These are phyloP conservation scores for Naganishia vaughanmartiniae DNA, from an alignment of 768 basidiomycete species.

Conservation along the genomic window DNA sequence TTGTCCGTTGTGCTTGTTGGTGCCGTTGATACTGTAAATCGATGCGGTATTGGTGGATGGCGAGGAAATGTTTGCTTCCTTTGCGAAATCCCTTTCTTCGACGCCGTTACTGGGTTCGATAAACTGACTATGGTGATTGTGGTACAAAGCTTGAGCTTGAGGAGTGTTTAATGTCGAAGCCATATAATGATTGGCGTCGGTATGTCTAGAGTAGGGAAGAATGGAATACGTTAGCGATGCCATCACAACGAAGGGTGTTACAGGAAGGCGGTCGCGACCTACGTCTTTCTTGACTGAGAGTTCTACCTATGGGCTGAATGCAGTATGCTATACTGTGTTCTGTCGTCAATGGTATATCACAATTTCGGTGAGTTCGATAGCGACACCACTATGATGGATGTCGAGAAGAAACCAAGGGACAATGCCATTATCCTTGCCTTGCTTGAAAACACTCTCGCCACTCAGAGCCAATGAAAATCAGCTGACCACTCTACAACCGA, in stretches of 20 bases:
- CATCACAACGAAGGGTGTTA: background rate
- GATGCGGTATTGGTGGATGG: background rate
- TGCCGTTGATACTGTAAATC: background rate
- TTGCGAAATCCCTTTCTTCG: background rate
- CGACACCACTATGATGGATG: background rate
- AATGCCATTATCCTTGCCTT: background rate
- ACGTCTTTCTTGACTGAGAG: background rate
- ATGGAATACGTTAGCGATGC: background rate
- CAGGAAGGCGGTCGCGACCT: background rate
- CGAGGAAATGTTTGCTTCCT: background rate
- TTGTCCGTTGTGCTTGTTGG: background rate
- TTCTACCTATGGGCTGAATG: background rate
- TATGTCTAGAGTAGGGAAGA: background rate
- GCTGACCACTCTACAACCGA: conserved; percentile 1
- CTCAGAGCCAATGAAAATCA: conserved; percentile 7
- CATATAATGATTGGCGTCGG: conserved; percentile 25
- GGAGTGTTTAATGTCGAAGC: conserved; percentile 23
- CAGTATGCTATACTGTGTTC: background rate
- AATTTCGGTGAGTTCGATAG: background rate
- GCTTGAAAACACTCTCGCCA: conserved; percentile 7
- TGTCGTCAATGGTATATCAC: conserved; percentile 5
- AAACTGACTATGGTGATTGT: background rate
- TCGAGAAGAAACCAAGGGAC: background rate
- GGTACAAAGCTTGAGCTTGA: conserved; percentile 24
- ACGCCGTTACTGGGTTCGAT: conserved; percentile 5